A percentile compares a stretch with the other conserved stretches of the same genome.
phyloP scores from a whole-genome alignment of 192 early-diverging fungal genomes.

The Diversispora epigaea region DNA sequence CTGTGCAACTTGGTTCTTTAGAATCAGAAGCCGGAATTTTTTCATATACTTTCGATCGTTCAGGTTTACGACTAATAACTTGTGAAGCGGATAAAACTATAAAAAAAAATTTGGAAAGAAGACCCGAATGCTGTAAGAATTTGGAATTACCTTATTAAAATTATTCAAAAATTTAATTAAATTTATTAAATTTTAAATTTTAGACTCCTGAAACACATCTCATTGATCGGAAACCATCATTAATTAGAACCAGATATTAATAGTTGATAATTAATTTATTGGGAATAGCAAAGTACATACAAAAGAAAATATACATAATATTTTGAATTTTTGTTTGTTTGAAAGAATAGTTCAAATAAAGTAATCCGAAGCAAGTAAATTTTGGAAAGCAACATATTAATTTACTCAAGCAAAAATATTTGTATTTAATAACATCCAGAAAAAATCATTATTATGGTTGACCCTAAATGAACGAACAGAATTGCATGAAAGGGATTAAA shows the following conservation, averaged over 20 bases:
- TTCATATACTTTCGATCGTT: conserved; percentile 91
- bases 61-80: conserved; percentile 92
- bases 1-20: conserved; percentile 93
- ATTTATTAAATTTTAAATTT: background rate
- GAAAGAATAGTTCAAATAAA: no score
- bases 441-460: no score
- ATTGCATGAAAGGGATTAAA: no score
- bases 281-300: no score
- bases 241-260: conserved; percentile 50
- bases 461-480: no score
- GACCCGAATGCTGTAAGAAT: conserved; percentile 69
- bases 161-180: background rate
- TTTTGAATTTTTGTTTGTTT: no score
- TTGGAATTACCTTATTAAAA: background rate
- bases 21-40: conserved; percentile 96
- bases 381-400: no score
- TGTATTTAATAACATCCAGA: no score
- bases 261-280: background rate
- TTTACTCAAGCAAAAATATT: no score
- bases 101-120: conserved; percentile 96
- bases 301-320: no score
- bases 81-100: conserved; percentile 99
- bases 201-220: conserved; percentile 58
- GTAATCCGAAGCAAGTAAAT: no score
- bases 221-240: conserved; percentile 53